Conservation (phyloP, 257 asterid genomes). For the Verbascum thapsus region DNA sequence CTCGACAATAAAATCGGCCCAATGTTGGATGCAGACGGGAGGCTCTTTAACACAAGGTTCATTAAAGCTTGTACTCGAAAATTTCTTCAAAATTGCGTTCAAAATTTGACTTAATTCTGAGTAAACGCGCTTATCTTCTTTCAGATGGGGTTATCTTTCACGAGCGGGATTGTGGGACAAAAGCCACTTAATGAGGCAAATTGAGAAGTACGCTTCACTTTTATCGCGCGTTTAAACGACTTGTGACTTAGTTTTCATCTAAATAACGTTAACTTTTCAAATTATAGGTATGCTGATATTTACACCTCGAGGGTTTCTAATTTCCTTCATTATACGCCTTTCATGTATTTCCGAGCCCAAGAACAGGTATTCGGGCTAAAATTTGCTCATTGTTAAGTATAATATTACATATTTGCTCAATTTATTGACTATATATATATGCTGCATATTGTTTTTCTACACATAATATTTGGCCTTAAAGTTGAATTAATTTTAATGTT, state of each 20-base stretch:
- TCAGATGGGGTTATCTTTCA: slow-evolving; percentile 91
- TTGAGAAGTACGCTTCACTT: slow-evolving; percentile 65
- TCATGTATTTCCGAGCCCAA: slow-evolving; percentile 85
- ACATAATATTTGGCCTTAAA: background rate
- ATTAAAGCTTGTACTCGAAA: background rate
- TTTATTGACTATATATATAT: too few relatives aligned
- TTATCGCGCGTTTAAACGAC: background rate
- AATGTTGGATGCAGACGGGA: slow-evolving; percentile 82
- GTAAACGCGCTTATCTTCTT: slow-evolving; percentile 27
- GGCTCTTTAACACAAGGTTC: slow-evolving; percentile 71
- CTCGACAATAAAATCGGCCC: slow-evolving; percentile 79
- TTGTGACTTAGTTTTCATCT: slow-evolving; percentile 1
- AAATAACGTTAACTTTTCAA: slow-evolving; percentile 13
- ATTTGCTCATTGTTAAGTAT: background rate
- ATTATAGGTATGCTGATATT: slow-evolving; percentile 84
- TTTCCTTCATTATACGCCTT: slow-evolving; percentile 85
- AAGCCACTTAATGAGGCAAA: slow-evolving; percentile 94
- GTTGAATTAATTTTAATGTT: background rate
- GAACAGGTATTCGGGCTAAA: slow-evolving; percentile 64
- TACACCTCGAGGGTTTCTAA: slow-evolving; percentile 93
- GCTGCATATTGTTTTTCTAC: background rate
- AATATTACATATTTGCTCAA: too few relatives aligned
- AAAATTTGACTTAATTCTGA: slow-evolving; percentile 20
- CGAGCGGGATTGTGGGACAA: slow-evolving; percentile 98
- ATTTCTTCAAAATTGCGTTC: slow-evolving; percentile 12